Base-by-base conservation (phyloP, 2,329 filamentous ascomycete genomes). In the Chaetomiaceae sp. region DNA sequence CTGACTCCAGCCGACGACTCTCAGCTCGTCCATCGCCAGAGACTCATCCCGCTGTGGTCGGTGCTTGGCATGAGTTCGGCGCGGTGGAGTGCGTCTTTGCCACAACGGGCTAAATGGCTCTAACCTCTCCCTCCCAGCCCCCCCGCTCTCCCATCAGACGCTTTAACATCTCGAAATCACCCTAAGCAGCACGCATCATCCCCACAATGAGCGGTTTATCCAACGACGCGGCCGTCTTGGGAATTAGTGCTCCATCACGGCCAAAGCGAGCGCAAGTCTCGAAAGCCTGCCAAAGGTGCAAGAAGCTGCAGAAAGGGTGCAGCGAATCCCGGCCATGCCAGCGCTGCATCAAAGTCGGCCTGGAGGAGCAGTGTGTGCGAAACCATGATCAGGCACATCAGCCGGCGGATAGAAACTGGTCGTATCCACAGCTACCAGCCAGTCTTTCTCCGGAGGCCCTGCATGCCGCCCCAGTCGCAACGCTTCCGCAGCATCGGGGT, bases 291-390 rank as follows among this genome's bases (percentile, higher is more conserved):
- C 66, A 67, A 27, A 65, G 73, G 20, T 76, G 73, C 63, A 72
- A 72, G 56, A 65, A 63, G 16, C 64, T 75, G 11, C 70, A 73
- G 27, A 67, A 73, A 29, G 73, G 72, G 1, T 75, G 73, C 58
- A 75, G 69, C 61, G 72, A 75, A 59, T 69, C 66, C 44, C 64
- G 73, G 38, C 73, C 73, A 10, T 76, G 73, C 61, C 66, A 66
- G 48, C 63, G 73, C 47, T 76, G 73, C 61, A 57, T 69, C 52
- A 67, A 69, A 33, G 69, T 71, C 13, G 73, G 73, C n/a, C 60
- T 74, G 11, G 68, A 60, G 4, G 66, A 71, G 14, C 67, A 73
- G 36, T 76, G 73, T 30, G 20, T 53, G 4, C 23, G 16, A 23
- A 29, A n/a, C 14, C 45, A 40, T 4, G 30, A 30, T 10, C 44